Evolutionary conservation across 345 rosid species (phyloP), one percentile per base, ranked within the genome.

Genomic region (Linum lewisii): DNA sequence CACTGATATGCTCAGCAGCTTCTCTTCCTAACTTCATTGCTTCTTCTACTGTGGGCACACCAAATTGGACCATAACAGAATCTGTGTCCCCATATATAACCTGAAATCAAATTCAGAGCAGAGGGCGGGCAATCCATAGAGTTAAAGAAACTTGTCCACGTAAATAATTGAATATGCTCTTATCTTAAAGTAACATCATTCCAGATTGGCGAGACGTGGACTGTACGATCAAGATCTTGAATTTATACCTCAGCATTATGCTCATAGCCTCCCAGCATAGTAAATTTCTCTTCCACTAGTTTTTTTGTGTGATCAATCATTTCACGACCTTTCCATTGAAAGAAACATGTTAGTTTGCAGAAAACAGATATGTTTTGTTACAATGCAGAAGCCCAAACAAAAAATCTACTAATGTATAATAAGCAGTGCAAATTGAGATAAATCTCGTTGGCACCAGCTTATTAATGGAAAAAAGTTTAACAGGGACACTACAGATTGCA

Each of bases 11-110:
- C 7, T 84, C 90, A 60, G 99, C 99, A 50, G 99, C 99, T 77
- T 93, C 97, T 73, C 87, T 85, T 65, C 97, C 97, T 79, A 93
- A 73, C 54, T 60, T 81, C 99, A 89, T 93, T 6, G 95, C 95
- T 71, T 71, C 83, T 70, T 79, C 85, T 26, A 93, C 83, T 20
- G 86, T 82, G 56, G 81, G 68, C 34, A 80, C 90, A 51, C 99
- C 97, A 69, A 93, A 93, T 80, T 93, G 97, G 68, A 93, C 99
- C 99, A 93, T 93, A 42, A 93, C 97, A 2, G 99, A 93, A 84
- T 93, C 97, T 5, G 99, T 93, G 73, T 93, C 99, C 62, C 97
- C 99, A 76, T 93, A 93, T 57, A 93, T 82, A 62, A 93, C 92
- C 99, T 93, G 73, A 69, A 65, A 63, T 50, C 11, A 36, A 58